A percentile compares a stretch with the other conserved stretches of the same genome.
phyloP scores from a whole-genome alignment of 73 alveolate genomes.

The Tetrahymena elliotti region DNA sequence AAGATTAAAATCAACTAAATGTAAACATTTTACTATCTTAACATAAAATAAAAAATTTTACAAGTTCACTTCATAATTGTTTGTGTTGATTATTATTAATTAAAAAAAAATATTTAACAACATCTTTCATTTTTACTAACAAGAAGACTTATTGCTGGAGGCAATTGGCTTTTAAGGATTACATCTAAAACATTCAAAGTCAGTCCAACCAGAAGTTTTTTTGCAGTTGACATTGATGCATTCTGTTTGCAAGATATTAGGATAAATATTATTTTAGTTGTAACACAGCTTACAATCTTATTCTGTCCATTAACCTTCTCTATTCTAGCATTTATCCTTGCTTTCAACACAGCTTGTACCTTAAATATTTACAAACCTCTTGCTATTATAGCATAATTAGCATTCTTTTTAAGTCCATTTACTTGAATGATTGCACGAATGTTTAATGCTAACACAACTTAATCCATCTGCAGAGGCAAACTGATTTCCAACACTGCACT shows the following conservation, averaged over 20 bases:
- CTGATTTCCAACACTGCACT: neutral
- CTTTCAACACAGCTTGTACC: neutral
- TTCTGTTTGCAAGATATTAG: neutral
- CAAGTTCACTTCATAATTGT: too few relatives aligned
- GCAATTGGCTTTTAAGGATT: neutral
- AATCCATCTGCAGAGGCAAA: neutral
- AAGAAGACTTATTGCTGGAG: neutral
- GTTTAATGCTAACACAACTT: neutral
- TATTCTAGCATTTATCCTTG: neutral
- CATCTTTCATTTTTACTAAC: neutral
- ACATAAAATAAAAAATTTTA: too few relatives aligned
- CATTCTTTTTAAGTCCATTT: neutral
- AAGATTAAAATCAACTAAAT: too few relatives aligned
- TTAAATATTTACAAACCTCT: neutral
- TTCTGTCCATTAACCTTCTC: neutral
- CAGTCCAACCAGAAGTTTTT: neutral
- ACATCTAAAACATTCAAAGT: neutral
- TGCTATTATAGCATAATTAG: neutral
- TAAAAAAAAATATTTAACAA: too few relatives aligned
- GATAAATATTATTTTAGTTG: too few relatives aligned
- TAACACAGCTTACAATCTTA: neutral
- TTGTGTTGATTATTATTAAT: too few relatives aligned
- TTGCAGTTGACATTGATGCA: neutral
- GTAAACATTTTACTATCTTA: too few relatives aligned
- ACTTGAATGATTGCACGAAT: neutral